These are phyloP conservation scores for Symbiodinium natans DNA, from an alignment of 73 alveolate species.

Conservation along the genomic window DNA sequence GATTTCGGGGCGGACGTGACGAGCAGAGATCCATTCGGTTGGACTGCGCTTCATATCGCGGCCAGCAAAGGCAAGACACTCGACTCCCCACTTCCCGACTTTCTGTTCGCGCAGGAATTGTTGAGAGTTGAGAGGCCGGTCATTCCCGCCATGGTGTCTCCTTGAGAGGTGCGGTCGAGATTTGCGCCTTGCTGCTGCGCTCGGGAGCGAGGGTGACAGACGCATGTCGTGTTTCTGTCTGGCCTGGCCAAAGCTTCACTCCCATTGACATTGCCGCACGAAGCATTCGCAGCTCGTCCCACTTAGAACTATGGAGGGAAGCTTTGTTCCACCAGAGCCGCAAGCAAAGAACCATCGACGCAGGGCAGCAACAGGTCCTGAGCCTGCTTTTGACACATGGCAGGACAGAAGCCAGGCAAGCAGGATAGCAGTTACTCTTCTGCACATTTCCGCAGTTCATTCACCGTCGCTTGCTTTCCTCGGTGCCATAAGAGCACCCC, in stretches of 20 bases:
- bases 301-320: neutral
- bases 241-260: slow-evolving; percentile 11
- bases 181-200: neutral
- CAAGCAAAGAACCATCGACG: neutral
- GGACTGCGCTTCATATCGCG: slow-evolving; percentile 75
- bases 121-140: too few relatives aligned
- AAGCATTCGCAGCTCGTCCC: neutral
- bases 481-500: too few relatives aligned
- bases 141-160: too few relatives aligned
- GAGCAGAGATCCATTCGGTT: neutral
- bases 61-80: slow-evolving; percentile 66
- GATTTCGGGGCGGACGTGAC: neutral
- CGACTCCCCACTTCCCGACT: too few relatives aligned
- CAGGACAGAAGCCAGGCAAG: too few relatives aligned
- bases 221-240: neutral
- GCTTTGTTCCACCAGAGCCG: neutral
- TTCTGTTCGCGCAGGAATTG: too few relatives aligned
- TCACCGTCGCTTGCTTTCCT: too few relatives aligned
- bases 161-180: neutral
- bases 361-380: neutral
- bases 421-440: too few relatives aligned
- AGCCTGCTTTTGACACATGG: neutral
- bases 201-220: neutral
- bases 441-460: too few relatives aligned
- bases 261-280: neutral